Base-by-base conservation (phyloP, 1,284 basidiomycete genomes). In the Takashimella tepidaria region DNA sequence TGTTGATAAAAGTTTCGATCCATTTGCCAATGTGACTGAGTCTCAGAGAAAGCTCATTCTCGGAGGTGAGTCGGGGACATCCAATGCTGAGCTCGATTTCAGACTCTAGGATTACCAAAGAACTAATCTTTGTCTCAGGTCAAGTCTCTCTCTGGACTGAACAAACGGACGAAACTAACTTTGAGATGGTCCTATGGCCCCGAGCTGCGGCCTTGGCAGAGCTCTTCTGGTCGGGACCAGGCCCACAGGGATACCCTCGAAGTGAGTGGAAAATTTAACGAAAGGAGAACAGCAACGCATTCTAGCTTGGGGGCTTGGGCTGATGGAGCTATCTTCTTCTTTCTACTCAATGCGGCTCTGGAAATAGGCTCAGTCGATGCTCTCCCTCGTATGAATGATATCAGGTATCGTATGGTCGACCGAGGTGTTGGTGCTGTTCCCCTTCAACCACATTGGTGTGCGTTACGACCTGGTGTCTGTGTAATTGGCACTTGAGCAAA, bases 381-480 rank as follows among this genome's bases (percentile, higher is more conserved):
- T 1, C 73, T 92, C 21, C 82, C 84, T 20, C 81, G 89, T 42
- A 78, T 95, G 60, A 86, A 92, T 62, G 89, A 91, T 60, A 64
- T 87, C 20, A 63, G 79, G 26, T 89, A 81, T 72, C 79, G 89
- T 22, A 79, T 90, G 72, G 81, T 84, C 21, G 78, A 82, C 58
- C 76, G 85, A 31, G 88, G 88, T 19, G 78, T 91, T 5, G 70
- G 72, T 1, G 83, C 88, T 3, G 83, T 84, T 56, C 75, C 85
- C 1, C 74, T 92, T 21, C 88, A 91, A 75, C 89, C 89, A 1
- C 77, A 83, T 59, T 91, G 86, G 85, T 92, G 88, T 73, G 88
- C 86, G 16, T 64, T 90, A 31, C 76, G 87, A n/a, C 84, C 86
- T 0, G 81, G 67, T 57, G 45, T 42, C 41, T 19, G 27, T 24